Percentiles rank a stretch among this genome's conserved stretches.
Conservation (phyloP, 371 early-diverging fungal genomes). For the Rhizomucor pusillus region DNA sequence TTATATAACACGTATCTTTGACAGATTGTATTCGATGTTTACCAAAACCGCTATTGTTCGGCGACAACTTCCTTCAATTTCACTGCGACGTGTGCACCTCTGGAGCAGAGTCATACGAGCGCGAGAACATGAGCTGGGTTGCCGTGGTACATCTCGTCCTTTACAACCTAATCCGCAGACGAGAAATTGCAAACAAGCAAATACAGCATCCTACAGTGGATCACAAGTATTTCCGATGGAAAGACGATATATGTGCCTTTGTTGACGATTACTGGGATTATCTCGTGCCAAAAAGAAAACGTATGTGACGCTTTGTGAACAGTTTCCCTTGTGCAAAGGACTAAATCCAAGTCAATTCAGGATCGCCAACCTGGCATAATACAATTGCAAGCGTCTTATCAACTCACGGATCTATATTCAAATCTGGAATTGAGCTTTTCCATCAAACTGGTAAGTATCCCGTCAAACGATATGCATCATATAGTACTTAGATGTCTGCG, state of each 20-base stretch:
- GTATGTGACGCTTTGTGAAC: slow-evolving; percentile 35
- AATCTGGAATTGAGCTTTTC: slow-evolving; percentile 74
- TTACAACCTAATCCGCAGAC: slow-evolving; percentile 63
- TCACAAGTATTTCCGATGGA: slow-evolving; percentile 76
- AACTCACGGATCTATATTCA: slow-evolving; percentile 70
- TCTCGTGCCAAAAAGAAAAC: slow-evolving; percentile 62
- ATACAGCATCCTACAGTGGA: slow-evolving; percentile 48
- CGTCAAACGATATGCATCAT: too few species aligned
- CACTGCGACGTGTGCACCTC: slow-evolving; percentile 65
- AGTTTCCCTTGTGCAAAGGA: background rate
- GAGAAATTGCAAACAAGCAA: slow-evolving; percentile 20
- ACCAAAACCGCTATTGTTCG: slow-evolving; percentile 51
- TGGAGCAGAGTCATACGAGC: slow-evolving; percentile 52
- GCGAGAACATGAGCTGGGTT: slow-evolving; percentile 69
- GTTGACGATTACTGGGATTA: slow-evolving; percentile 79
- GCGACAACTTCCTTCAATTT: slow-evolving; percentile 66
- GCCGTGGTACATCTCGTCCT: slow-evolving; percentile 73
- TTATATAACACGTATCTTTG: background rate
- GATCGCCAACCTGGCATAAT: slow-evolving; percentile 71
- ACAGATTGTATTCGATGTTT: slow-evolving; percentile 44
- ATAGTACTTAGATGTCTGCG: too few species aligned
- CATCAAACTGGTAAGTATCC: slow-evolving; percentile 41
- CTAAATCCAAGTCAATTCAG: slow-evolving; percentile 14
- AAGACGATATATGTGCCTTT: slow-evolving; percentile 78
- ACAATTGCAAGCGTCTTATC: slow-evolving; percentile 81